A percentile compares a stretch with the other conserved stretches of the same genome.
phyloP scores from a whole-genome alignment of 2,329 filamentous ascomycete species.

The Aspergillus brasiliensis region DNA sequence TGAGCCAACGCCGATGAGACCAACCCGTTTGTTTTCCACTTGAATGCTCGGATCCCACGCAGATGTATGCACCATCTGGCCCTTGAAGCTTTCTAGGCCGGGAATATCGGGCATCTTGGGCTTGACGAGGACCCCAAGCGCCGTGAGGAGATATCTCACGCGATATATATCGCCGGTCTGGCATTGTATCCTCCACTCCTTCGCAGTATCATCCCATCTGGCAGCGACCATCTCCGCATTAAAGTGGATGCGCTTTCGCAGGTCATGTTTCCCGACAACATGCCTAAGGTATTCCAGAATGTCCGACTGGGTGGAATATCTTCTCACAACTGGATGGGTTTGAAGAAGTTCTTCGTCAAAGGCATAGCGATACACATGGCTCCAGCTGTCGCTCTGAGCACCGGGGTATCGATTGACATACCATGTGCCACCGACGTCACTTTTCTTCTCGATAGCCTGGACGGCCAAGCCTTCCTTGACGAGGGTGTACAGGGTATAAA shows the following conservation, averaged over 20 bases:
- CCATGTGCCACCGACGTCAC: slow-evolving; percentile 48
- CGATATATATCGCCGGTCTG: slow-evolving; percentile 8
- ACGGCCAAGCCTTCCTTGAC: slow-evolving; percentile 39
- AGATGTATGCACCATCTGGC: slow-evolving; percentile 56
- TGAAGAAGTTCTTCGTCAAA: slow-evolving; percentile 29
- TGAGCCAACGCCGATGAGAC: slow-evolving; percentile 45
- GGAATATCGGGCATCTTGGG: slow-evolving; percentile 57
- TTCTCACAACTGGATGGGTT: slow-evolving; percentile 3
- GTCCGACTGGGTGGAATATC: slow-evolving; percentile 26
- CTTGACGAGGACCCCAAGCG: slow-evolving; percentile 32
- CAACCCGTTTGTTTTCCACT: slow-evolving; percentile 50
- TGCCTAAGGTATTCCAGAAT: slow-evolving; percentile 30
- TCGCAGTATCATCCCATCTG: slow-evolving; percentile 11
- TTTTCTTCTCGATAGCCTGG: slow-evolving; percentile 43
- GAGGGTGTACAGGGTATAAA: slow-evolving; percentile 41
- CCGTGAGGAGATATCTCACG: slow-evolving; percentile 19
- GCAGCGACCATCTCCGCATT: slow-evolving; percentile 19
- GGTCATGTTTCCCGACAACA: slow-evolving; percentile 26
- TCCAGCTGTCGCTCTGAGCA: slow-evolving; percentile 42
- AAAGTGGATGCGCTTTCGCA: slow-evolving; percentile 24
- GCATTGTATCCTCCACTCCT: slow-evolving; percentile 18
- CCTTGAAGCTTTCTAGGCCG: slow-evolving; percentile 55
- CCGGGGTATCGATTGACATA: slow-evolving; percentile 50
- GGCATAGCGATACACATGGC: slow-evolving; percentile 29
- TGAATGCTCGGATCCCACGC: slow-evolving; percentile 54